These are phyloP conservation scores for Ceratobasidium sp. DNA, from an alignment of 1,284 basidiomycete genomes.

Conservation along the genomic window DNA sequence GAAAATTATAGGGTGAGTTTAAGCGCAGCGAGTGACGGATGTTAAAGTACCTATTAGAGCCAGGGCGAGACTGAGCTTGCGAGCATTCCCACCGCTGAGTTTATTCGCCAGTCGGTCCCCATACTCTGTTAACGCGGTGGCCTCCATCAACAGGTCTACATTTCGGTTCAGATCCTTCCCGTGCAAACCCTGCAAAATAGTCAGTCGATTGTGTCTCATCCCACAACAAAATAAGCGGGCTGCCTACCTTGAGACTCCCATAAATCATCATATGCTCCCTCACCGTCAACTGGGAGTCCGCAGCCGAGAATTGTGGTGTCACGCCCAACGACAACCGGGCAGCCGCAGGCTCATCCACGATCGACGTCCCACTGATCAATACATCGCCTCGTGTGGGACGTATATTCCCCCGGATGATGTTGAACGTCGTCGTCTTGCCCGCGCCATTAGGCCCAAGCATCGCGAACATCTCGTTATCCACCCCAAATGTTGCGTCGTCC, in stretches of 20 bases:
- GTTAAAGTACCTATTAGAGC: slow-evolving; percentile 72
- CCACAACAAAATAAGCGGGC: slow-evolving; percentile 51
- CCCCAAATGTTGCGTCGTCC: slow-evolving; percentile 77
- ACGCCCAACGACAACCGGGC: slow-evolving; percentile 77
- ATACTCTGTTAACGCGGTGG: slow-evolving; percentile 68
- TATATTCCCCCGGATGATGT: slow-evolving; percentile 76
- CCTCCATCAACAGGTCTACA: slow-evolving; percentile 67
- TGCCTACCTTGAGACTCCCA: slow-evolving; percentile 52
- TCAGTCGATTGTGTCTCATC: slow-evolving; percentile 54
- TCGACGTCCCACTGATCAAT: slow-evolving; percentile 70
- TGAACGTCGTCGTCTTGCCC: slow-evolving; percentile 80
- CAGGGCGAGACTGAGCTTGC: slow-evolving; percentile 81
- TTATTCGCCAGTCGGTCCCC: slow-evolving; percentile 76
- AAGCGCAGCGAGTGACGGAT: background rate
- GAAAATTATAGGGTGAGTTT: slow-evolving; percentile 3
- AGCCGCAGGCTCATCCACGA: slow-evolving; percentile 66
- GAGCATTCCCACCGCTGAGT: slow-evolving; percentile 81
- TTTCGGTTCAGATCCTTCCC: slow-evolving; percentile 64
- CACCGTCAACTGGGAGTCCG: slow-evolving; percentile 80
- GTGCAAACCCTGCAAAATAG: slow-evolving; percentile 64
- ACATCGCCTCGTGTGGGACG: slow-evolving; percentile 73
- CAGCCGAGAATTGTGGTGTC: slow-evolving; percentile 85
- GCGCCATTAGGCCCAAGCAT: slow-evolving; percentile 84
- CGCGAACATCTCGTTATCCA: slow-evolving; percentile 72
- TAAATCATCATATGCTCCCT: slow-evolving; percentile 71